A percentile compares a stretch with the other conserved stretches of the same genome.
Evolutionary conservation across 495 filamentous ascomycete species (phyloP).

Genomic region (Penicillium lividum): DNA sequence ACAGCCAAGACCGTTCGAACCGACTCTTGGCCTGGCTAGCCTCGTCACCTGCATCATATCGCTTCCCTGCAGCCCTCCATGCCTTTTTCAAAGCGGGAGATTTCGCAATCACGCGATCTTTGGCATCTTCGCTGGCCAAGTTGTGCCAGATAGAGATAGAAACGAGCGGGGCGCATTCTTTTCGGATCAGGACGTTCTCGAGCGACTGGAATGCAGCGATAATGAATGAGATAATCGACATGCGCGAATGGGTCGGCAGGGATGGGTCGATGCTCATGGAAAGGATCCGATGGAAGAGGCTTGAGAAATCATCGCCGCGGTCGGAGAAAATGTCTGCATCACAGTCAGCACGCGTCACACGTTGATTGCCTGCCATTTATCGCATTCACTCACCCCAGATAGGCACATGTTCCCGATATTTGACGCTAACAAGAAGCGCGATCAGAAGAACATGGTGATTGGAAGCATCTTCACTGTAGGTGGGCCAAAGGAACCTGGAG

Average conservation of each 20-base stretch:
- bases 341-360: conserved; percentile 16
- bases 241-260: conserved; percentile 67
- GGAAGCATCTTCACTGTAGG: conserved; percentile 83
- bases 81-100: conserved; percentile 74
- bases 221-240: conserved; percentile 80
- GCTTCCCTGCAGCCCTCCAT: conserved; percentile 84
- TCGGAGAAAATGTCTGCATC: conserved; percentile 69
- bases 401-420: conserved; percentile 80
- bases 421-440: conserved; percentile 81
- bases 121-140: conserved; percentile 67
- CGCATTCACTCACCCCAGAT: conserved; percentile 69
- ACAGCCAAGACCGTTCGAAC: conserved; percentile 95
- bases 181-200: conserved; percentile 84
- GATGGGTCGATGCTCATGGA: conserved; percentile 85
- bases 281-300: conserved; percentile 84
- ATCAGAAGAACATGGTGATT: conserved; percentile 89
- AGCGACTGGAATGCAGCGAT: conserved; percentile 92
- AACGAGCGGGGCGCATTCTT: conserved; percentile 93
- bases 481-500: conserved; percentile 86
- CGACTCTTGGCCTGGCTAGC: conserved; percentile 71
- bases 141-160: conserved; percentile 96
- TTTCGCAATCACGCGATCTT: conserved; percentile 68
- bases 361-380: background rate
- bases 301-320: conserved; percentile 80
- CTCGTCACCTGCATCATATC: conserved; percentile 87